Evolutionary conservation across 1,139 yeast genomes (phyloP).

Genomic region (Scheffersomyces insectosa): DNA sequence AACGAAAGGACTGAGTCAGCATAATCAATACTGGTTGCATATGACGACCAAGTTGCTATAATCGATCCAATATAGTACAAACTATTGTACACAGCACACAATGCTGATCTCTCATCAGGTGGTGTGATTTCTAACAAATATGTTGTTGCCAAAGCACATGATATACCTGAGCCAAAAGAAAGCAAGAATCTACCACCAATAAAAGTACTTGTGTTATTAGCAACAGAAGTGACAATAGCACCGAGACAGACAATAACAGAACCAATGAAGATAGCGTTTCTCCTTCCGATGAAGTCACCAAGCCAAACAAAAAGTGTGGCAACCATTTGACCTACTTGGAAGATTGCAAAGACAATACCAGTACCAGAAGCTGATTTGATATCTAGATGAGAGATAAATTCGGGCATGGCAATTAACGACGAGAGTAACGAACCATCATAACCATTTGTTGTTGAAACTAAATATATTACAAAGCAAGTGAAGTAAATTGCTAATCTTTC

Average conservation of each 20-base stretch:
- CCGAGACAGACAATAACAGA: conserved; percentile 21
- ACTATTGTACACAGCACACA: conserved; percentile 21
- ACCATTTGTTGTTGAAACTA: not conserved
- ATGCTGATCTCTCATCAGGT: conserved; percentile 22
- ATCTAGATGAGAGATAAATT: not conserved
- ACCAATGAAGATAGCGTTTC: conserved; percentile 17
- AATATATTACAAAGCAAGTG: not conserved
- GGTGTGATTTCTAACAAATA: conserved; percentile 27
- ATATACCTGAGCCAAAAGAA: conserved; percentile 12
- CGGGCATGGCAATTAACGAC: not conserved
- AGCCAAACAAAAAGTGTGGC: conserved; percentile 13
- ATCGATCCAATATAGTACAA: conserved; percentile 27
- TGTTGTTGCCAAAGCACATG: conserved; percentile 20
- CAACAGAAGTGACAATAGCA: conserved; percentile 24
- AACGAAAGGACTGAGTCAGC: conserved; percentile 16
- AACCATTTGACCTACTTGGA: conserved; percentile 19
- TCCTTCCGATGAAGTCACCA: conserved; percentile 15
- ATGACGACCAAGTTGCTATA: conserved; percentile 25
- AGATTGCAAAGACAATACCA: conserved; percentile 21
- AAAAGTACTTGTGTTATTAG: conserved; percentile 17
- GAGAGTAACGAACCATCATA: conserved; percentile 1
- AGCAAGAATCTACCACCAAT: conserved; percentile 25
- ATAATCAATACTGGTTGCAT: conserved; percentile 21
- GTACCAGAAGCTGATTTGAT: conserved; percentile 17
- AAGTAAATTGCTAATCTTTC: not conserved